Evolutionary conservation across 345 rosid genomes (phyloP), one percentile per base, ranked within the genome.

Genomic region (Anastatica hierochuntica): DNA sequence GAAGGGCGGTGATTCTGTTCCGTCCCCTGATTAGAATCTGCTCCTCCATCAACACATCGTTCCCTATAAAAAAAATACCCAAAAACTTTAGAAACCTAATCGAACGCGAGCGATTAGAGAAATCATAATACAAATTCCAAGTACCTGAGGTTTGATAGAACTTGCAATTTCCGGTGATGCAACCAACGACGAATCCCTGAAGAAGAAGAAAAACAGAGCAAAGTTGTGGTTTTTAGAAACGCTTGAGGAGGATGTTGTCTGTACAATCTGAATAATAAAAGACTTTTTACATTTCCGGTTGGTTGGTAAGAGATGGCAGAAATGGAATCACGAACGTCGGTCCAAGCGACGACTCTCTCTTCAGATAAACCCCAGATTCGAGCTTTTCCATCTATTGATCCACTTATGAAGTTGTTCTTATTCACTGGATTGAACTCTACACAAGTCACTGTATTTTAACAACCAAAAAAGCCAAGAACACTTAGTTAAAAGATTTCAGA

Each of bases 331-430:
- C 67, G 72, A 6, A 65, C 75, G n/a, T 87, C 84, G 1, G 72
- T 75, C 98, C 98, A 90, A 66, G 79, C 76, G 14, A 87, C 77
- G 39, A 90, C 96, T 72, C 80, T 74, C 48, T 70, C 56, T 70
- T 82, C 79, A 6, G 67, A 53, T 3, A 81, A 74, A 10, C 94
- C 87, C 98, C 98, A 90, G 20, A 90, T 74, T 56, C 98, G 79
- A 50, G 79, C 96, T 74, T 84, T 90, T 38, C 98, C 98, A 69
- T 90, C 98, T 11, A 87, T 79, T 2, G 88, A 90, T 53, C 98
- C 96, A 34, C 88, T 87, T 67, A 83, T 50, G 75, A 90, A 90
- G 73, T 73, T 57, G 58, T 78, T 78, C 42, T 87, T 76, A 46
- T 84, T 65, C 21, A 58, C 43, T 14, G 98, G 96, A 72, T 81